These are phyloP conservation scores for Aureobasidium sp. DNA, from an alignment of 2,329 filamentous ascomycete genomes.

Conservation along the genomic window DNA sequence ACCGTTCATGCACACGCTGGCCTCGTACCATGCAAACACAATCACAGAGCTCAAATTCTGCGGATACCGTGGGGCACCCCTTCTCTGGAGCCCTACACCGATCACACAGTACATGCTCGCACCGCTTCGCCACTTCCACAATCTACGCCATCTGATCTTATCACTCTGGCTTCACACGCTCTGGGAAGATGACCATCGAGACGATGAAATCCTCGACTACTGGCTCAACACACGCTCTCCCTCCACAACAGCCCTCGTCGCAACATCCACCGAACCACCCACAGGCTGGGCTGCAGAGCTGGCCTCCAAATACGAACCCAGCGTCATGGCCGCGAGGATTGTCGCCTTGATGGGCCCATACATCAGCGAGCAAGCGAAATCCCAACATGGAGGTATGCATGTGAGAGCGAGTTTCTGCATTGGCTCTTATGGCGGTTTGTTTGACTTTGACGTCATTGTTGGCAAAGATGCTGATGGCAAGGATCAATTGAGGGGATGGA, in stretches of 20 bases:
- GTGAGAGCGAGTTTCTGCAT: slow-evolving; percentile 39
- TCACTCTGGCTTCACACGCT: slow-evolving; percentile 35
- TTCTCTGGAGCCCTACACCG: slow-evolving; percentile 30
- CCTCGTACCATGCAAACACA: slow-evolving; percentile 31
- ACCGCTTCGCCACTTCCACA: slow-evolving; percentile 34
- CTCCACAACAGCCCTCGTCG: slow-evolving; percentile 30
- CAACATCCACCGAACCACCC: slow-evolving; percentile 22
- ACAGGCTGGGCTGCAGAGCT: slow-evolving; percentile 36
- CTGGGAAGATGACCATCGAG: slow-evolving; percentile 31
- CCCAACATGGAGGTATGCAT: slow-evolving; percentile 32
- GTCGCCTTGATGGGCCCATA: slow-evolving; percentile 32
- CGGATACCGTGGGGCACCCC: slow-evolving; percentile 36
- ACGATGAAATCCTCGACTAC: slow-evolving; percentile 35
- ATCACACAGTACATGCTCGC: slow-evolving; percentile 32
- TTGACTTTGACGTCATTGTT: slow-evolving; percentile 37
- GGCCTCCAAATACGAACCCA: slow-evolving; percentile 31
- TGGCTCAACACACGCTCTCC: slow-evolving; percentile 35
- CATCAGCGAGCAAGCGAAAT: slow-evolving; percentile 33
- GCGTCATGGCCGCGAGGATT: slow-evolving; percentile 33
- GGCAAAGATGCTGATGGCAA: slow-evolving; percentile 24
- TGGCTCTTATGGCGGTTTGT: slow-evolving; percentile 32
- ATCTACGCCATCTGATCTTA: slow-evolving; percentile 33
- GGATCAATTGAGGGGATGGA: slow-evolving; percentile 32
- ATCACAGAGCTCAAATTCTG: slow-evolving; percentile 40
- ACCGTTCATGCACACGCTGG: slow-evolving; percentile 35